Evolutionary conservation across 1,139 yeast genomes (phyloP), one percentile per base, ranked within the genome.

Genomic region (Keqinozyma sinolaborantium): DNA sequence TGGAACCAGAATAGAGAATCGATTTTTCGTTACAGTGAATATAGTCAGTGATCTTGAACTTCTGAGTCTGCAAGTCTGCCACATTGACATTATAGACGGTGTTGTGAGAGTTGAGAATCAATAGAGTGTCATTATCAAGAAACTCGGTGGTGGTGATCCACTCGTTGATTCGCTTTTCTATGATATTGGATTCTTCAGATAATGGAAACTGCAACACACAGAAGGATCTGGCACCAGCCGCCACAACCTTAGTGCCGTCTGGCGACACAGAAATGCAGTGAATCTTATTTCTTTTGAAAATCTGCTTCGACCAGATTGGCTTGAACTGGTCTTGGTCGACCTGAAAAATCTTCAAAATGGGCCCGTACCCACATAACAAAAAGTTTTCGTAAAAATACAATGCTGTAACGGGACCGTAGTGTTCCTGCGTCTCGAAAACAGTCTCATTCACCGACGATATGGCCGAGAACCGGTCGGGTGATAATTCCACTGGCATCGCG

Each of bases 1-100:
- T 73, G 2, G 87, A 70, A 0, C 97, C 97, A 12, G 95, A 84
- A 51, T 92, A 92, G 26, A 92, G 66, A 26, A 92, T 82, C 4
- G 96, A 84, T 45, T 83, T 80, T 54, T 87, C 95, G 13, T 73
- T 72, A 46, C 83, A 78, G 14, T 74, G 66, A 21, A 67, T 64
- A 14, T 66, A 70, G 8, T 63, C 61, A 1, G 57, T 36, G 0
- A 80, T 4, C 48, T 41, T 19, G 51, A 47, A 29, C 38, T 44
- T 40, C 4, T 33, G 28, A 3, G 37, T 27, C 2, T 28, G 31
- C 24, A 20, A 12, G 11, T 31, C 34, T 1, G 44, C 14, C 5
- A 71, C 32, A 32, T 73, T 73, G 4, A 80, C 51, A 16, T 68
- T 55, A 27, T 79, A 56, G 2, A 92, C 75, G 24, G 75, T 71